phyloP scores from a whole-genome alignment of 805 yeast species.

The Hanseniaspora thailandica region DNA sequence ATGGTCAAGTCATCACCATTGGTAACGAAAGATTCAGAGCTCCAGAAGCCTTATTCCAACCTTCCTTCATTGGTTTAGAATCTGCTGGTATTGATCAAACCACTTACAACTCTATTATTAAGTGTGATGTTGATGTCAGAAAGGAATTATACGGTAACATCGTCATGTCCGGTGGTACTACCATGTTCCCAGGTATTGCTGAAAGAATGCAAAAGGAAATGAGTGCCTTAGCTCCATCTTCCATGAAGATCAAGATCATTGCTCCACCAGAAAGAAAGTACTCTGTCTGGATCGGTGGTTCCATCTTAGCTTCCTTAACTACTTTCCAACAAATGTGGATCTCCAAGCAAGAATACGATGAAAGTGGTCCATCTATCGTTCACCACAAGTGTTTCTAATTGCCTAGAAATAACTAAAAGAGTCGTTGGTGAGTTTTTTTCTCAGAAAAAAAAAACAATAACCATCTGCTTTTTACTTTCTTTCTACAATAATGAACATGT shows the following conservation, averaged over 20 bases:
- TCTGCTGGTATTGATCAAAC: conserved; percentile 99
- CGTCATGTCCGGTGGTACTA: conserved; percentile 99
- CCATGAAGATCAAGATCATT: conserved; percentile 98
- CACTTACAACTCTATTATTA: conserved; percentile 60
- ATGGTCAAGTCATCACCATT: conserved; percentile 97
- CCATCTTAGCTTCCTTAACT: conserved; percentile 93
- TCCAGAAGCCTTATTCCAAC: conserved; percentile 99
- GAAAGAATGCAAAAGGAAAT: conserved; percentile 99
- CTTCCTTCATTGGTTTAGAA: conserved; percentile 80
- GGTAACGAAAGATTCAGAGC: conserved; percentile 99
- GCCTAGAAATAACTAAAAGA: not conserved
- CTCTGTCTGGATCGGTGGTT: conserved; percentile 99
- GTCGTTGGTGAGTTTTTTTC: not conserved
- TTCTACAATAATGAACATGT: not conserved
- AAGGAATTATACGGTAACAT: conserved; percentile 98
- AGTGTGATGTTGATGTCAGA: conserved; percentile 98
- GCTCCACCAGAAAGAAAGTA: conserved; percentile 99
- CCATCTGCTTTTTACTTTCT: not conserved
- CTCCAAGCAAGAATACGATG: conserved; percentile 99
- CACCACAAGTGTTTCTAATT: conserved; percentile 41
- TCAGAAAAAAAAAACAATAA: not conserved
- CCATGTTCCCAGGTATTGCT: conserved; percentile 99
- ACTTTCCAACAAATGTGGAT: conserved; percentile 99
- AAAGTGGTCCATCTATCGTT: conserved; percentile 98
- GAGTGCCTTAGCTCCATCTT: conserved; percentile 97